Evolutionary conservation across 495 filamentous ascomycete genomes (phyloP).

Genomic region (Hypoxylon fuscum): DNA sequence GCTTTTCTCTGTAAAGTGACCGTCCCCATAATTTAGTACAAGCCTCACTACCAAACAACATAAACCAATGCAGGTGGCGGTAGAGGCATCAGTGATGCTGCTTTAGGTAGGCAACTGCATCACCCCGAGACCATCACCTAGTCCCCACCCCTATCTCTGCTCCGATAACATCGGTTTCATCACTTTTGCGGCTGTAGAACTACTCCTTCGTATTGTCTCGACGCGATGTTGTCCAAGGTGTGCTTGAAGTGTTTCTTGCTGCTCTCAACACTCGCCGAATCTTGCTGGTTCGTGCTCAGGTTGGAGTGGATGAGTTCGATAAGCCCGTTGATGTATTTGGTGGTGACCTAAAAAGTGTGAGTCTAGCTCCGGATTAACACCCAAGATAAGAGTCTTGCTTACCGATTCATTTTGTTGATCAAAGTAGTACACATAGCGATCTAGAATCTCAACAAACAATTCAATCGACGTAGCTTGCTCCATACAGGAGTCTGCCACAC

Average conservation of each 20-base stretch:
- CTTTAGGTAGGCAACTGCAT: conserved; percentile 2
- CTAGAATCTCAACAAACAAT: conserved; percentile 96
- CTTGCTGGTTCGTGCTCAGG: conserved; percentile 79
- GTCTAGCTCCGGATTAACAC: background rate
- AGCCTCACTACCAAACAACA: conserved; percentile 13
- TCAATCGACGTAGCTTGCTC: conserved; percentile 98
- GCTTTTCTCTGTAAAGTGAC: background rate
- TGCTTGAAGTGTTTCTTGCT: conserved; percentile 93
- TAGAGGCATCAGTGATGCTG: background rate
- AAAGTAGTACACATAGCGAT: conserved; percentile 99
- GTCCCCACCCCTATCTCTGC: too few species aligned
- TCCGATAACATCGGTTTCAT: too few species aligned
- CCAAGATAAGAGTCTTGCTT: conserved; percentile 42
- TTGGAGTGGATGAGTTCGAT: conserved; percentile 99
- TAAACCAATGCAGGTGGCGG: background rate
- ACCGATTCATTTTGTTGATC: conserved; percentile 98
- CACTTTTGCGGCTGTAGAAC: conserved; percentile 74
- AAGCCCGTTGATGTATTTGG: conserved; percentile 96
- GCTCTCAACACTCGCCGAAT: conserved; percentile 79
- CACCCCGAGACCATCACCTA: too few species aligned
- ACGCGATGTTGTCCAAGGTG: conserved; percentile 90
- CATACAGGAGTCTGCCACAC: conserved; percentile 98
- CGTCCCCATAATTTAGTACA: conserved; percentile 13
- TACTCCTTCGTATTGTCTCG: conserved; percentile 92
- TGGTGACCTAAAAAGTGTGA: conserved; percentile 74